A percentile compares a stretch with the other conserved stretches of the same genome.
These are phyloP conservation scores for Ulota crispa DNA, from an alignment of 225 moss, liverwort and hornwort species.

Conservation along the genomic window DNA sequence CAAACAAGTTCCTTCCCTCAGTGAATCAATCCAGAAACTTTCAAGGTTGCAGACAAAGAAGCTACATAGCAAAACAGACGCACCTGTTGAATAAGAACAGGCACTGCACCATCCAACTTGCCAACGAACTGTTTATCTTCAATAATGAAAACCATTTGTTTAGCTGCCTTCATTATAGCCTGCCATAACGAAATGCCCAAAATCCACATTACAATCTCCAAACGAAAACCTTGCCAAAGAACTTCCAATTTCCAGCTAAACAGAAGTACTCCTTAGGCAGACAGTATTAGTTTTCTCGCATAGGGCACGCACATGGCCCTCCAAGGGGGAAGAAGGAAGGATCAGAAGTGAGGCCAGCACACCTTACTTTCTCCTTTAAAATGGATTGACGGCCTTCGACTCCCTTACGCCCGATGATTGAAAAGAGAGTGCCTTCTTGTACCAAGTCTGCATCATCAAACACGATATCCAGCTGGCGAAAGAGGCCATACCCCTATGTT, in stretches of 20 bases:
- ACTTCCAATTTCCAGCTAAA: not conserved
- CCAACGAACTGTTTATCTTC: slow-evolving; percentile 52
- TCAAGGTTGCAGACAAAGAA: slow-evolving; percentile 8
- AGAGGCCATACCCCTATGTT: slow-evolving; percentile 16
- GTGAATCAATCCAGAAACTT: not conserved
- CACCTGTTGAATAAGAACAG: slow-evolving; percentile 59
- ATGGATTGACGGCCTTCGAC: slow-evolving; percentile 57
- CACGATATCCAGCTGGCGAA: slow-evolving; percentile 51
- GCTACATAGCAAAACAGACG: slow-evolving; percentile 4
- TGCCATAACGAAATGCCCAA: slow-evolving; percentile 30
- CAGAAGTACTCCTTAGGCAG: not conserved
- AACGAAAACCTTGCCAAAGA: not conserved
- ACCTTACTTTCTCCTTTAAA: slow-evolving; percentile 76
- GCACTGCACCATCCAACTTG: slow-evolving; percentile 59
- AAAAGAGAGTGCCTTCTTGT: slow-evolving; percentile 67
- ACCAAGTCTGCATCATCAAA: slow-evolving; percentile 63
- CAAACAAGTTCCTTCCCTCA: not conserved
- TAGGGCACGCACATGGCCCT: not conserved
- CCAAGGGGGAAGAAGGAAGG: slow-evolving; percentile 18
- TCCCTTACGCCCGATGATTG: slow-evolving; percentile 56
- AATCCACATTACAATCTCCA: slow-evolving; percentile 21
- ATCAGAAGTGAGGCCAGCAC: slow-evolving; percentile 64
- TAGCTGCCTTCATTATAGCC: slow-evolving; percentile 61
- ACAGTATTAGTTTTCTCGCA: not conserved
- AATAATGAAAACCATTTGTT: slow-evolving; percentile 59